phyloP scores from a whole-genome alignment of 2,329 filamentous ascomycete species.

The Chaetomium globosum region DNA sequence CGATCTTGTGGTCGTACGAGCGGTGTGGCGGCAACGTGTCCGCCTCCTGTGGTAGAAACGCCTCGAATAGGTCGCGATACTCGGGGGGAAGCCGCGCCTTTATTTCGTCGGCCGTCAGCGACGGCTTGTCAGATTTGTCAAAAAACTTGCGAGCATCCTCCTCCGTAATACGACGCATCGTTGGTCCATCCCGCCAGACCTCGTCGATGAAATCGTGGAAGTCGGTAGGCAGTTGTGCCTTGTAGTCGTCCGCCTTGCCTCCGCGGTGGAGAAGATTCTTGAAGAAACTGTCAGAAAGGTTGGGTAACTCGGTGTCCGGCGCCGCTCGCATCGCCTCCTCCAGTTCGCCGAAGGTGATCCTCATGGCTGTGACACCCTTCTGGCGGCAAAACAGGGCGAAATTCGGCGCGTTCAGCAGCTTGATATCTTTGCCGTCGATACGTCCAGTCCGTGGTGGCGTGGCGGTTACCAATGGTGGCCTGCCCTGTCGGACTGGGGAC shows the following conservation, averaged over 20 bases:
- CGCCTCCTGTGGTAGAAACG: slow-evolving; percentile 1
- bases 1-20: slow-evolving; percentile 13
- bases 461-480: no score
- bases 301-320: background rate
- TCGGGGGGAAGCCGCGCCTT: background rate
- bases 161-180: background rate
- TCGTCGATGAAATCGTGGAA: background rate
- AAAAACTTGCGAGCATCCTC: background rate
- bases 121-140: background rate
- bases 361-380: background rate
- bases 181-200: background rate
- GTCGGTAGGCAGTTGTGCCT: background rate
- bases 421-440: background rate
- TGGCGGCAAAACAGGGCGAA: background rate
- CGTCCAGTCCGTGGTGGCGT: no score
- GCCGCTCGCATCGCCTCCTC: background rate
- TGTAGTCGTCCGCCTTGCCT: background rate
- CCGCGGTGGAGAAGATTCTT: background rate
- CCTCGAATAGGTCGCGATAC: background rate
- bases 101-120: background rate
- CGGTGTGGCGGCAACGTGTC: background rate
- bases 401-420: background rate
- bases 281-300: background rate
- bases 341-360: background rate
- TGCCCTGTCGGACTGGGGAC: background rate